These are phyloP conservation scores for Exophiala xenobiotica DNA, from an alignment of 2,329 filamentous ascomycete species.

Conservation along the genomic window DNA sequence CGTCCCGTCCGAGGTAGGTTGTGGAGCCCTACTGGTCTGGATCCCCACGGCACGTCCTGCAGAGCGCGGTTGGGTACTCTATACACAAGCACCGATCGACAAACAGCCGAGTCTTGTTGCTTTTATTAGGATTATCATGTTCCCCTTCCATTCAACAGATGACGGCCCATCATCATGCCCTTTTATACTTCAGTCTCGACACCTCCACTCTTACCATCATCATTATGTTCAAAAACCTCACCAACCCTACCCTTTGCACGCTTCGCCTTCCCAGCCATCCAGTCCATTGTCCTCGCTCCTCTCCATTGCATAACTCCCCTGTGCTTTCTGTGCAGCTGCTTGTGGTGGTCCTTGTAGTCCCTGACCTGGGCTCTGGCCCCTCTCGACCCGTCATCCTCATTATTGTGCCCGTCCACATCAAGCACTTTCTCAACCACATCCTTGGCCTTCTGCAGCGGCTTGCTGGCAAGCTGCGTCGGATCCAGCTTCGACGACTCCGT, in stretches of 20 bases:
- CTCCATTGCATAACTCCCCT: constrained; percentile 74
- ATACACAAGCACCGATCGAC: too few species aligned
- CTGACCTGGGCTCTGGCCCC: constrained; percentile 49
- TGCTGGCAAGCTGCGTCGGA: constrained; percentile 16
- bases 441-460: constrained; percentile 15
- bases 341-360: constrained; percentile 66
- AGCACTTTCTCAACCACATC: constrained; percentile 14
- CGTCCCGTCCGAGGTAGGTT: too few species aligned
- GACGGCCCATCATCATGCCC: too few species aligned
- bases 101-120: too few species aligned
- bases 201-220: constrained; percentile 51
- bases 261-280: constrained; percentile 60
- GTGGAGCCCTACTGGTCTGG: too few species aligned
- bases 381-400: constrained; percentile 29
- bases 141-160: too few species aligned
- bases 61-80: too few species aligned
- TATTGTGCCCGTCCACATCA: constrained; percentile 26
- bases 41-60: too few species aligned
- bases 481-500: constrained; percentile 6
- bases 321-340: constrained; percentile 67
- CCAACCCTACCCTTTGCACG: constrained; percentile 48
- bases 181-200: constrained; percentile 69
- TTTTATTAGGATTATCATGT: too few species aligned
- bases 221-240: constrained; percentile 57
- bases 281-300: constrained; percentile 55